These are phyloP conservation scores for Solanum peruvianum DNA, from an alignment of 257 asterid genomes.

Conservation along the genomic window DNA sequence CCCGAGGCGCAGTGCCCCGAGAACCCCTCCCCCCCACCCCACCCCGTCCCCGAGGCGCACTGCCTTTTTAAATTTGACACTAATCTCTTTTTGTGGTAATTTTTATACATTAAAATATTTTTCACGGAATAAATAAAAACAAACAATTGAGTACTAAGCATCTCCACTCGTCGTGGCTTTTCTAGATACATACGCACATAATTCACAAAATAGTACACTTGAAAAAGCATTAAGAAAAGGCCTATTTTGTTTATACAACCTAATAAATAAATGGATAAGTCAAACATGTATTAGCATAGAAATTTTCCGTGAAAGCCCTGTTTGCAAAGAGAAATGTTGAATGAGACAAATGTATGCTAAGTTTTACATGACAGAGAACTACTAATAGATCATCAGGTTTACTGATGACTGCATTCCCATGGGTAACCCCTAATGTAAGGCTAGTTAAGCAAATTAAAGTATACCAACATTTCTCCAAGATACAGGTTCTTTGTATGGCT, in stretches of 20 bases:
- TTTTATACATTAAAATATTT: neutral
- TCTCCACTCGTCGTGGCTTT: neutral
- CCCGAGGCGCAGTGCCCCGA: no score
- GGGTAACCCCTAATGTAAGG: neutral
- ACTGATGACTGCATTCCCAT: neutral
- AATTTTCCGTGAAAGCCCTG: slow-evolving; percentile 73
- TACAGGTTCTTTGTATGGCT: no score
- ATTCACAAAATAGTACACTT: neutral
- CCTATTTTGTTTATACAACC: neutral
- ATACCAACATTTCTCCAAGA: neutral
- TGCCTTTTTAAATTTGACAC: neutral
- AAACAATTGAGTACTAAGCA: neutral
- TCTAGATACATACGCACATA: neutral
- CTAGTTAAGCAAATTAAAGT: neutral
- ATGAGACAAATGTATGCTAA: neutral
- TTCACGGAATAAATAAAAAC: neutral
- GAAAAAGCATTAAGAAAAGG: neutral
- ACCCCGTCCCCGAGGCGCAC: neutral
- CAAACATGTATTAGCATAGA: slow-evolving; percentile 87
- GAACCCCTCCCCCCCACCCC: no score
- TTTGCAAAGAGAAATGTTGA: slow-evolving; percentile 37
- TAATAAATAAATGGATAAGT: slow-evolving; percentile 6
- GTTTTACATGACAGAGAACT: neutral
- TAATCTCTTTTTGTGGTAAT: neutral
- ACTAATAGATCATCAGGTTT: neutral